phyloP scores from a whole-genome alignment of 176 grass and related monocot genomes.

The Tillandsia leiboldiana region DNA sequence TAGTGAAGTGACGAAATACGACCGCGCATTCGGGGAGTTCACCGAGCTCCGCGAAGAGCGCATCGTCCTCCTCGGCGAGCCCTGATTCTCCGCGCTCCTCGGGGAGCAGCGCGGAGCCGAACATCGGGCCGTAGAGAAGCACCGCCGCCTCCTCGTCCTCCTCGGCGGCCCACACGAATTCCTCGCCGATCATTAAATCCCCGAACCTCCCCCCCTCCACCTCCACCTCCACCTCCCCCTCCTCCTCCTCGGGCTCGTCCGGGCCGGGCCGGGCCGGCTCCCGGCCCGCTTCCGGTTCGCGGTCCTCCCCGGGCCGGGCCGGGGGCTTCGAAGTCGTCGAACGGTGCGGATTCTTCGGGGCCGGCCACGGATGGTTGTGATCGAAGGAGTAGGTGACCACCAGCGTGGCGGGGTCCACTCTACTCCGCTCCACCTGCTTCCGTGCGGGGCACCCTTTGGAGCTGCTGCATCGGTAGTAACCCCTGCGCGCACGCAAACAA shows the following conservation, averaged over 20 bases:
- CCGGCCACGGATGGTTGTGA: slow-evolving; percentile 65
- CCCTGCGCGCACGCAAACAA: slow-evolving; percentile 21
- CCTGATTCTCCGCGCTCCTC: slow-evolving; percentile 39
- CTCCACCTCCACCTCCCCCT: not conserved
- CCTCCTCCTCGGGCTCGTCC: slow-evolving; percentile 11
- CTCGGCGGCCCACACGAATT: slow-evolving; percentile 8
- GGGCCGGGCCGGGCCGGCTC: slow-evolving; percentile 3
- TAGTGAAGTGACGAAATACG: slow-evolving; percentile 58
- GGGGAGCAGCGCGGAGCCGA: slow-evolving; percentile 29
- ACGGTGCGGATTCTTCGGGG: slow-evolving; percentile 44
- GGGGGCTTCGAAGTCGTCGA: slow-evolving; percentile 22
- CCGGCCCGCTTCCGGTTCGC: not conserved
- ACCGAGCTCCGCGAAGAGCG: slow-evolving; percentile 77
- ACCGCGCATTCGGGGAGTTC: slow-evolving; percentile 87
- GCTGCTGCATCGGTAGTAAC: slow-evolving; percentile 90
- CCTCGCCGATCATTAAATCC: slow-evolving; percentile 11
- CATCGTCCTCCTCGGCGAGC: slow-evolving; percentile 48
- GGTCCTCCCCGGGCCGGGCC: not conserved
- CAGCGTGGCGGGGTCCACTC: slow-evolving; percentile 56
- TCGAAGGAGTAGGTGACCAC: slow-evolving; percentile 92
- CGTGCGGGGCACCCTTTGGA: slow-evolving; percentile 88
- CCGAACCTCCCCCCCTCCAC: slow-evolving; percentile 2
- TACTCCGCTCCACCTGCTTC: slow-evolving; percentile 90
- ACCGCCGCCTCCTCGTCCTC: slow-evolving; percentile 26
- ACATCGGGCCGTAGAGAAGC: slow-evolving; percentile 41